These are phyloP conservation scores for Prunus kanzakura DNA, from an alignment of 306 rosid genomes.

Conservation along the genomic window DNA sequence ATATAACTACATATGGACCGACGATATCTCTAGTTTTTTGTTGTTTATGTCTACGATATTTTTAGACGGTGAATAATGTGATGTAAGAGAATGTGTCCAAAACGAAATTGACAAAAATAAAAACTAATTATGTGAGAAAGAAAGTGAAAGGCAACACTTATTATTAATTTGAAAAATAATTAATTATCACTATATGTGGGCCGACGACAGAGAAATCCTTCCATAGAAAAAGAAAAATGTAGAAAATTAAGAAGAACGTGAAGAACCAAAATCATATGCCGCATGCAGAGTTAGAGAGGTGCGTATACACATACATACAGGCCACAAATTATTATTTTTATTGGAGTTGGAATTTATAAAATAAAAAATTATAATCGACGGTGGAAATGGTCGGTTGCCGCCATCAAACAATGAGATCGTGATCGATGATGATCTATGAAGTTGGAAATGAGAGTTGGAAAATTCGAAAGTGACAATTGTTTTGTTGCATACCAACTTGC, in stretches of 20 bases:
- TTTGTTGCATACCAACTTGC: not conserved
- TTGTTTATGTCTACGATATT: no score
- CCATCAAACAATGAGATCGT: not conserved
- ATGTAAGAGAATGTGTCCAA: no score
- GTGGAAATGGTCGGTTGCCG: constrained; percentile 30
- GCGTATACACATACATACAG: not conserved
- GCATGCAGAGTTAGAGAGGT: not conserved
- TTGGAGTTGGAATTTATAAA: not conserved
- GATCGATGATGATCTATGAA: not conserved
- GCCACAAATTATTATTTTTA: not conserved
- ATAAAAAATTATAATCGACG: not conserved
- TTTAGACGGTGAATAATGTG: no score
- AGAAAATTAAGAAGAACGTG: not conserved
- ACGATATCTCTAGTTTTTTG: no score
- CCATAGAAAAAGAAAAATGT: no score
- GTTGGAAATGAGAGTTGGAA: constrained; percentile 16
- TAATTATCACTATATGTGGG: not conserved
- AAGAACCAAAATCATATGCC: not conserved
- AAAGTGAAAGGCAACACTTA: no score
- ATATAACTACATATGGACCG: no score
- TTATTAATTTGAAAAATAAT: no score
- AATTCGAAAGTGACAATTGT: not conserved
- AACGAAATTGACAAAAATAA: no score
- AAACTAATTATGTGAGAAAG: no score
- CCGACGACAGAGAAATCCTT: not conserved